phyloP scores from a whole-genome alignment of 805 yeast genomes.

The Wickerhamiella azyma region DNA sequence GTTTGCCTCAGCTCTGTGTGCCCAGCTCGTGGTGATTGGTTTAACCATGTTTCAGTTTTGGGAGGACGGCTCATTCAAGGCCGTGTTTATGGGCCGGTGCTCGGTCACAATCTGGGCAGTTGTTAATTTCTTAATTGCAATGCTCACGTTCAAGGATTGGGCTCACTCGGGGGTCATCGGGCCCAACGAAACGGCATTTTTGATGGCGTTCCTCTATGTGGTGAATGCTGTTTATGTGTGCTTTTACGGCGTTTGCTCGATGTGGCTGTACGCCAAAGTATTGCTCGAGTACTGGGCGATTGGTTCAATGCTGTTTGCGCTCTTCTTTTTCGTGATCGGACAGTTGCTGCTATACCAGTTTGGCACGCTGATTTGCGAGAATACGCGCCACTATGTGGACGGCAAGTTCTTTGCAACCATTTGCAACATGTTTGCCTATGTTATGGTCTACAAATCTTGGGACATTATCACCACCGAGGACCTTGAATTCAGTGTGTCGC shows the following conservation, averaged over 20 bases:
- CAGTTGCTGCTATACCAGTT: conserved; percentile 63
- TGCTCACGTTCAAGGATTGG: conserved; percentile 61
- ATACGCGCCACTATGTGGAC: conserved; percentile 74
- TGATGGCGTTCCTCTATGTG: conserved; percentile 59
- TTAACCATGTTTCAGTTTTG: conserved; percentile 75
- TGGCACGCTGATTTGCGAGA: conserved; percentile 49
- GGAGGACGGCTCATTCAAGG: conserved; percentile 77
- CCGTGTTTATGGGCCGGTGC: conserved; percentile 44
- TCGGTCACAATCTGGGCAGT: conserved; percentile 45
- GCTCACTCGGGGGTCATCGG: conserved; percentile 30
- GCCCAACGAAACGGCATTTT: conserved; percentile 44
- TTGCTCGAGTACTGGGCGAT: conserved; percentile 76
- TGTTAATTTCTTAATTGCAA: conserved; percentile 49
- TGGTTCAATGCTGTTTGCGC: conserved; percentile 65
- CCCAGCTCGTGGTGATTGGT: conserved; percentile 59
- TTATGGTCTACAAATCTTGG: conserved; percentile 97
- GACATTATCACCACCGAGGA: conserved; percentile 92
- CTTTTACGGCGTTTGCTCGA: conserved; percentile 51
- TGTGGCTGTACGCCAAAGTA: conserved; percentile 50
- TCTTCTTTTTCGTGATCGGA: conserved; percentile 66
- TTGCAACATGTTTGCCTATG: conserved; percentile 64
- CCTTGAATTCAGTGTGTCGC: conserved; percentile 72
- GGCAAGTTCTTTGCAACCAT: conserved; percentile 77
- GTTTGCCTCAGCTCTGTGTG: conserved; percentile 54
- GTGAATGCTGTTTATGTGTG: conserved; percentile 51